Conservation (phyloP, 139 green algal genomes). For the Chlorella sp. region DNA sequence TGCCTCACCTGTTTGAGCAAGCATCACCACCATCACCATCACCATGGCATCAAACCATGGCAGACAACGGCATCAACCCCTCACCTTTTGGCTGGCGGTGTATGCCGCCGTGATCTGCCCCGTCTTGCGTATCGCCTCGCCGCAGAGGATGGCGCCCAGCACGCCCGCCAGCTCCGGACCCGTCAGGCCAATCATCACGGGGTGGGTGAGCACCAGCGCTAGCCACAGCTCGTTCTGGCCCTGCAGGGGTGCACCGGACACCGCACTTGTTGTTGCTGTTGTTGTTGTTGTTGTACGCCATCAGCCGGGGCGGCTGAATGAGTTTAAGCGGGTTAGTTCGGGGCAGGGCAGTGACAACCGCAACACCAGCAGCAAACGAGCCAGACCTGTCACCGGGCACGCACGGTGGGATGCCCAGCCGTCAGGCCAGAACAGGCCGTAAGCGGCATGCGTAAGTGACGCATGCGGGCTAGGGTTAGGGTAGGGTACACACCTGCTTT, state of each 20-base stretch:
- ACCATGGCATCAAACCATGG: too few relatives aligned
- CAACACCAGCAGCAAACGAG: not conserved
- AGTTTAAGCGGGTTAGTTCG: not conserved
- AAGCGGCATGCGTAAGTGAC: too few relatives aligned
- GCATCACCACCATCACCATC: too few relatives aligned
- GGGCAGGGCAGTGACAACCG: not conserved
- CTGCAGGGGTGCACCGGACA: constrained; percentile 19
- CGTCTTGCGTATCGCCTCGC: constrained; percentile 36
- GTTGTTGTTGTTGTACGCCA: too few relatives aligned
- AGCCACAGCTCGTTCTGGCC: constrained; percentile 88
- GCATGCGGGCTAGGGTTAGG: too few relatives aligned
- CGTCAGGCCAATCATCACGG: constrained; percentile 38
- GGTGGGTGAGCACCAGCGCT: constrained; percentile 64
- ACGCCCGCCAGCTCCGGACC: constrained; percentile 57
- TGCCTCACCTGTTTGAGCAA: too few relatives aligned
- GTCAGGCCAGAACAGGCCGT: too few relatives aligned
- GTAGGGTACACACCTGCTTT: too few relatives aligned
- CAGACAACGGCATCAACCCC: not conserved
- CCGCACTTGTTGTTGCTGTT: too few relatives aligned
- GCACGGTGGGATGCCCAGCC: too few relatives aligned
- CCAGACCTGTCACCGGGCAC: too few relatives aligned
- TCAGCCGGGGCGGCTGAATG: not conserved
- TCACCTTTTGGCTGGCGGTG: constrained; percentile 21
- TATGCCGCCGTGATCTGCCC: constrained; percentile 37
- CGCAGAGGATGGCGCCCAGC: constrained; percentile 46